A percentile compares a stretch with the other conserved stretches of the same genome.
These are phyloP conservation scores for Coemansia sp. DNA, from an alignment of 192 early-diverging fungal genomes.

Conservation along the genomic window DNA sequence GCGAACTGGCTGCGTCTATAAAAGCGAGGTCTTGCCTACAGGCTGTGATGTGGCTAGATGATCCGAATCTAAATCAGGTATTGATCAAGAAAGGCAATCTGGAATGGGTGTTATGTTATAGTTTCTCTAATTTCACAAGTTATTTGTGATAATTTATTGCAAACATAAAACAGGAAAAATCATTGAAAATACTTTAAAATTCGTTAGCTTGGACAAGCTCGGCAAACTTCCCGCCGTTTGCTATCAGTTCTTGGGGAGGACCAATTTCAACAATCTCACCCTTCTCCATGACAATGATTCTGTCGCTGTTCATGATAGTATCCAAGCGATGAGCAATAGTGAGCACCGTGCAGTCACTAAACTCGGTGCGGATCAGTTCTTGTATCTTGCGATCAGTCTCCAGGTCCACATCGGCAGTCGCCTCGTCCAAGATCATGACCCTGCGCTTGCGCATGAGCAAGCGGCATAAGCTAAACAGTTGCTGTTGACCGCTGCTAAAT, in stretches of 20 bases:
- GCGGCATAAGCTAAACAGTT: slow-evolving; percentile 65
- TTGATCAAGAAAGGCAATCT: too few relatives aligned
- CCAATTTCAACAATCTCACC: slow-evolving; percentile 14
- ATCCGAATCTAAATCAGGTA: too few relatives aligned
- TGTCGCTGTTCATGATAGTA: slow-evolving; percentile 64
- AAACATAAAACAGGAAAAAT: neutral
- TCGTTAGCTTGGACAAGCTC: slow-evolving; percentile 1
- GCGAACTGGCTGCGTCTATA: neutral
- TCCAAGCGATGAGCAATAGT: slow-evolving; percentile 76
- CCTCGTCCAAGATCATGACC: slow-evolving; percentile 69
- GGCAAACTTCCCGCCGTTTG: slow-evolving; percentile 10
- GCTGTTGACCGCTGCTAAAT: slow-evolving; percentile 59
- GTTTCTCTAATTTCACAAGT: too few relatives aligned
- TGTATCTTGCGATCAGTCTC: slow-evolving; percentile 21
- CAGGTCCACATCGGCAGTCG: slow-evolving; percentile 64
- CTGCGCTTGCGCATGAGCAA: slow-evolving; percentile 58
- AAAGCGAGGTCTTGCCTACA: too few relatives aligned
- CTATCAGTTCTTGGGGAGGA: slow-evolving; percentile 30
- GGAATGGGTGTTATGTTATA: too few relatives aligned
- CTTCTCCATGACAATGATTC: slow-evolving; percentile 58
- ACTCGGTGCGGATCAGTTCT: slow-evolving; percentile 54
- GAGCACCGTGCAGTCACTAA: slow-evolving; percentile 55
- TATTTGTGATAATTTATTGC: neutral
- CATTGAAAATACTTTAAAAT: neutral
- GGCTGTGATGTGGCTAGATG: too few relatives aligned